Conservation (phyloP, 768 basidiomycete species). For the Rhodosporidiobolus odoratus region DNA sequence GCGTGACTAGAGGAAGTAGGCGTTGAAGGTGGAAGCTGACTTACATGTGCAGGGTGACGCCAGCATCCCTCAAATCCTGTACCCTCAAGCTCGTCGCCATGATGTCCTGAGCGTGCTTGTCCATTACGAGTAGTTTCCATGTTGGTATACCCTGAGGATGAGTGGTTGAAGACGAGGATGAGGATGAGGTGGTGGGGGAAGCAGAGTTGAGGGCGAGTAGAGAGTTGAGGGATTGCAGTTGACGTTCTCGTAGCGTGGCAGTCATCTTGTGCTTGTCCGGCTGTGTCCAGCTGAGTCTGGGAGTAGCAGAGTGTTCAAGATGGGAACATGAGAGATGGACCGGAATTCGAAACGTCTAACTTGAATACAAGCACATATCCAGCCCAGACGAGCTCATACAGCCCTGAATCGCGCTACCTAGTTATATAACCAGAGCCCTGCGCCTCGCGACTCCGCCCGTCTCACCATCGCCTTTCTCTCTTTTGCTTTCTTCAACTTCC, state of each 20-base stretch:
- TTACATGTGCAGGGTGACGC: conserved; percentile 98
- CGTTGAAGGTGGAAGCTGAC: conserved; percentile 47
- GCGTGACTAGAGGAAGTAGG: background rate
- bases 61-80: conserved; percentile 91
- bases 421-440: too few species aligned
- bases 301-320: too few species aligned
- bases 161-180: background rate
- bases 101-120: conserved; percentile 92
- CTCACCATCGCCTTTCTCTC: background rate
- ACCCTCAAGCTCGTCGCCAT: conserved; percentile 91
- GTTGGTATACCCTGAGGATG: conserved; percentile 57
- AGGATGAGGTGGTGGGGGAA: conserved; percentile 50
- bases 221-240: conserved; percentile 75
- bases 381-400: too few species aligned
- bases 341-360: too few species aligned
- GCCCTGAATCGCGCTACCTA: too few species aligned
- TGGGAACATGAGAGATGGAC: too few species aligned
- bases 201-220: conserved; percentile 76
- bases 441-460: too few species aligned
- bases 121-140: conserved; percentile 94
- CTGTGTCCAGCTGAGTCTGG: too few species aligned
- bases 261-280: background rate
- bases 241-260: conserved; percentile 69
- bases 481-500: too few species aligned
- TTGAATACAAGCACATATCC: too few species aligned